Base-by-base conservation (phyloP, 352 stramenopile species). In the Pythium sp. region DNA sequence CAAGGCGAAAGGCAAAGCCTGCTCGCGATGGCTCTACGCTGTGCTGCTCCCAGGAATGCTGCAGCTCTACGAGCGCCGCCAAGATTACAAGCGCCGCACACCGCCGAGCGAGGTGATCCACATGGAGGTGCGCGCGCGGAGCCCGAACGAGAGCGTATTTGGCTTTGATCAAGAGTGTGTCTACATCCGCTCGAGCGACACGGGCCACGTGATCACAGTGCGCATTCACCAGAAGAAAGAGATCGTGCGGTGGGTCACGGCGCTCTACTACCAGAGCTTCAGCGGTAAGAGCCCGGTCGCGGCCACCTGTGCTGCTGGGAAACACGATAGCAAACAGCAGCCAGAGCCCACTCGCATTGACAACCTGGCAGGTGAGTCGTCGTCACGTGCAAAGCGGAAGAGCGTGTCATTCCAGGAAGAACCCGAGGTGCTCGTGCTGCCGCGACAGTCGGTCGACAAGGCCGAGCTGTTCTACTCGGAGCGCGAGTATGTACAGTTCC, bases 211-310 rank as follows among this genome's bases (percentile, higher is more conserved):
- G 20, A 55, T 87, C 36, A 78, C 78, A 11, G 66, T 87, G 36
- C 80, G 80, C 62, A 84, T 87, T 62, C 78, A 87, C 66, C 73
- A 87, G 68, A 76, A 78, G 70, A 87, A 87, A 64, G 80, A 87
- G 20, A 87, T 87, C 55, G 80, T 85, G 41, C 77, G 78, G 8
- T 87, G 80, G 80, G 80, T 87, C 61, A 87, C 80, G 22, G 80
- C 80, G 64, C 74, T 87, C 36, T 87, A 87, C 65, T 87, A 87
- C 68, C 76, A 85, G 72, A 86, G 78, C 54, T 74, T 86, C 22
- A 70, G 61, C 28, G 56, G 41, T 30, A 59, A 58, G 30, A 62
- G 58, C 26, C 34, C 65, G 38, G 30, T 41, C n/a, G 38, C 58
- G 22, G 61, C 58, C 6, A 53, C 41, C 41, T 56, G 58, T 55